Evolutionary conservation across 148 eudicot species (phyloP).

Genomic region (Rhododendron ferrugineum): DNA sequence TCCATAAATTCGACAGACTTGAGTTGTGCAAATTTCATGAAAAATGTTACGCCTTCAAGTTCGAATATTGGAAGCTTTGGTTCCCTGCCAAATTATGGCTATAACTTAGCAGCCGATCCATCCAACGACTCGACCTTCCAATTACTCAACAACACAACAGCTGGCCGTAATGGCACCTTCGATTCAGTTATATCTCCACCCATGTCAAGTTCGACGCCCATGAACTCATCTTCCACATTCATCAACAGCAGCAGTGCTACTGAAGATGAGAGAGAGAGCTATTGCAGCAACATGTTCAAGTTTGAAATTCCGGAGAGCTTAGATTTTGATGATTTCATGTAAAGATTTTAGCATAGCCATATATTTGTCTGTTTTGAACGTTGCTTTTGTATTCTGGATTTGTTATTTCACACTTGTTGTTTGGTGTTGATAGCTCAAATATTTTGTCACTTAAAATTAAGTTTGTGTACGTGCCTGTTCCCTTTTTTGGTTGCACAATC

Average conservation of each 20-base stretch:
- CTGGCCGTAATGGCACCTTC: slow-evolving; percentile 26
- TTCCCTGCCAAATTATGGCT: slow-evolving; percentile 26
- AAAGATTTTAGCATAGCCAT: slow-evolving; percentile 2
- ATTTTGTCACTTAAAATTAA: background rate
- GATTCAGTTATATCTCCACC: slow-evolving; percentile 54
- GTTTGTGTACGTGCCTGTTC: background rate
- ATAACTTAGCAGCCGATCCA: slow-evolving; percentile 22
- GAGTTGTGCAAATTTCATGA: slow-evolving; percentile 1
- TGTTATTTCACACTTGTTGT: background rate
- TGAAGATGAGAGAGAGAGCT: slow-evolving; percentile 72
- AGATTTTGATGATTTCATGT: slow-evolving; percentile 55
- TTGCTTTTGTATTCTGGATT: background rate
- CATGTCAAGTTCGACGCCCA: slow-evolving; percentile 49
- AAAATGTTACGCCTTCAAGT: background rate
- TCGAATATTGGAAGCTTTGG: slow-evolving; percentile 10
- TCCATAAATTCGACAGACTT: background rate
- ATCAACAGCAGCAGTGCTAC: slow-evolving; percentile 27
- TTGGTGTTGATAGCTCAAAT: background rate
- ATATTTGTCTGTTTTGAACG: background rate
- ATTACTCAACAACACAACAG: slow-evolving; percentile 23
- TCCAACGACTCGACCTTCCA: slow-evolving; percentile 13
- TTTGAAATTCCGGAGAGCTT: slow-evolving; percentile 55
- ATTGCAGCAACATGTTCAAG: slow-evolving; percentile 58
- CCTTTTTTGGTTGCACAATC: background rate
- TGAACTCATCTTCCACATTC: slow-evolving; percentile 48